Evolutionary conservation across 192 early-diverging fungal genomes (phyloP).

Genomic region (Diversispora epigaea): DNA sequence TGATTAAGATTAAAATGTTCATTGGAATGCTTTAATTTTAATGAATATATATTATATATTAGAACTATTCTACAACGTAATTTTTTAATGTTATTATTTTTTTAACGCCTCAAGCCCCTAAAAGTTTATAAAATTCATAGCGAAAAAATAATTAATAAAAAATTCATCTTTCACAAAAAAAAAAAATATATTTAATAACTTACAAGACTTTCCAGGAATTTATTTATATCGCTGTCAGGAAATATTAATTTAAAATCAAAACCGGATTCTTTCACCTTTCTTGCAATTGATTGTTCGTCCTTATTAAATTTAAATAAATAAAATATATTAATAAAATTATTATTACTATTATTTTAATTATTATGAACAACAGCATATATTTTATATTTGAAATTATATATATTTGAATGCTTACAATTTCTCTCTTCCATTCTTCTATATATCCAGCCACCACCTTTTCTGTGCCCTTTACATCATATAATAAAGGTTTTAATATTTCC

Average conservation of each 20-base stretch:
- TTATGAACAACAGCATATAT: background rate
- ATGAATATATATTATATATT: background rate
- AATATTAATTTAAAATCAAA: constrained; percentile 23
- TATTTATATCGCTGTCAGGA: constrained; percentile 16
- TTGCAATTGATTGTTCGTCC: background rate
- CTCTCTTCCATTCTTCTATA: background rate
- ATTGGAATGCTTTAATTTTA: background rate
- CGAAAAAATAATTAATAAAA: background rate
- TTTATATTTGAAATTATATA: too few species aligned
- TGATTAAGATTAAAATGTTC: constrained; percentile 5
- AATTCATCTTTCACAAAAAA: background rate
- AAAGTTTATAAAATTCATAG: background rate
- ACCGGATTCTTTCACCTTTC: constrained; percentile 9
- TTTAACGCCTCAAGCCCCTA: constrained; percentile 6
- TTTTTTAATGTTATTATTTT: constrained; percentile 5
- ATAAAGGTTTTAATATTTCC: constrained; percentile 43
- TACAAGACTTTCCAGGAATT: constrained; percentile 19
- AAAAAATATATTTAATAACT: background rate
- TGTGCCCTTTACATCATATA: background rate
- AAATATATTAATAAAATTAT: background rate
- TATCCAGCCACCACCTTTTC: constrained; percentile 23
- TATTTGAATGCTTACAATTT: background rate
- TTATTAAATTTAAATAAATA: background rate
- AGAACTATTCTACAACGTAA: background rate
- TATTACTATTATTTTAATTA: background rate